These are phyloP conservation scores for Miamiensis avidus DNA, from an alignment of 169 alveolate species.

Conservation along the genomic window DNA sequence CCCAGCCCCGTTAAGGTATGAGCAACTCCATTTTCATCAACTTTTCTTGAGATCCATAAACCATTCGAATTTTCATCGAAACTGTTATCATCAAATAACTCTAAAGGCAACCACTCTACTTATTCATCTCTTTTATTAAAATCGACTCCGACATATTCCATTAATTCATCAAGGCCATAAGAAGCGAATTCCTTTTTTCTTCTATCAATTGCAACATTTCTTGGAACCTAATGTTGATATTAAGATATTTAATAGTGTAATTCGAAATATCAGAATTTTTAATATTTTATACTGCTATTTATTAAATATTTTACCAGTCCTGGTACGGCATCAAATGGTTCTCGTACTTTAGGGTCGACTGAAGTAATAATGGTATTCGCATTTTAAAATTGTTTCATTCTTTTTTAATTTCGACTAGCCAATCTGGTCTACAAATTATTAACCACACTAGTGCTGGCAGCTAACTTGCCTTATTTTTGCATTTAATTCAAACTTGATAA, in stretches of 20 bases:
- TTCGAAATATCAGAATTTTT: not conserved
- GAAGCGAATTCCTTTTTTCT: conserved; percentile 85
- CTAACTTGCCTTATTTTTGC: not conserved
- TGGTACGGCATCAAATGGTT: conserved; percentile 39
- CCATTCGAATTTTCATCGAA: conserved; percentile 88
- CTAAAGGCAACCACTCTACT: conserved; percentile 89
- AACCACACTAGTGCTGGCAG: not conserved
- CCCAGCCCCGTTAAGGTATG: conserved; percentile 41
- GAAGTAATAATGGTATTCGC: not conserved
- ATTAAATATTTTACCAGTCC: not conserved
- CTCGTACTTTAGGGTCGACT: not conserved
- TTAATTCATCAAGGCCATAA: conserved; percentile 80
- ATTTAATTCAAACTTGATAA: not conserved
- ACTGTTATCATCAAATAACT: conserved; percentile 91
- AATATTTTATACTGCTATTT: no score
- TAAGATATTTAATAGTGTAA: not conserved
- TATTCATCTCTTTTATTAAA: conserved; percentile 65
- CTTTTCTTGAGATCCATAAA: conserved; percentile 84
- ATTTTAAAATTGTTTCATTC: conserved; percentile 1
- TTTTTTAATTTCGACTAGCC: conserved; percentile 18
- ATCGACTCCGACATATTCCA: conserved; percentile 80
- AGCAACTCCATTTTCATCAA: conserved; percentile 34
- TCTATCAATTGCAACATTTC: conserved; percentile 92
- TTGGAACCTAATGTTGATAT: conserved; percentile 87
- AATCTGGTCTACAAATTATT: conserved; percentile 13